Evolutionary conservation across 257 asterid genomes (phyloP), one percentile per base, ranked within the genome.

Genomic region (Catharanthus roseus): DNA sequence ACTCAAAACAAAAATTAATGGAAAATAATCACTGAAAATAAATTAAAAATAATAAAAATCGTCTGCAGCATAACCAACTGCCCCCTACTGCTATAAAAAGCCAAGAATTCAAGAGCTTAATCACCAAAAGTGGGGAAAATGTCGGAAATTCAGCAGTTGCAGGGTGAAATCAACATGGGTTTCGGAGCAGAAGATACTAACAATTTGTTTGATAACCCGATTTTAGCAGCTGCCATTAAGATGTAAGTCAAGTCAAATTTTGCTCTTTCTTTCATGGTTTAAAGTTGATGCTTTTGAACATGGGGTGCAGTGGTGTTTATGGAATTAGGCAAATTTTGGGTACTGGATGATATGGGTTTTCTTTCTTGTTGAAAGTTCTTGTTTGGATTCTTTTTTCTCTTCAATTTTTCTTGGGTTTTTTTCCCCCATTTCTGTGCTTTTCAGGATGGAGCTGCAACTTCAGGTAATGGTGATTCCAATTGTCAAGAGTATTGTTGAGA

Each of bases 381-480:
- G 44, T 26, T 33, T 33, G 7, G 24, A 34, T 34, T 38, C 42
- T 3, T 38, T 38, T 18, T 62, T 19, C 34, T 9, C 1, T 34
- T 41, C 6, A 33, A 7, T 19, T 0, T 62, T 34, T 21, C 12
- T 4, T 34, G 42, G 42, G 42, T 6, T 21, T 62, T 18, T 8
- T 34, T 19, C 31, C 29, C 44, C 3, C 47, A 62, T 62, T 34
- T 61, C 44, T 61, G 28, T 33, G 44, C n/a, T 10, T 61, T 31
- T 34, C 67, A 69, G 73, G 13, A 19, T 53, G 65, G 60, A 53
- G 50, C 50, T 31, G 21, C 64, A 31, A 39, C 65, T 69, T n/a
- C 33, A 82, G 71, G 72, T 72, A 49, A 68, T 72, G 85, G 80
- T 72, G 79, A 82, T 79, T 8, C 76, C 47, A 19, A 38, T 62